Evolutionary conservation across 345 rosid species (phyloP), one percentile per base, ranked within the genome.

Genomic region (Rhodomyrtus tomentosa): DNA sequence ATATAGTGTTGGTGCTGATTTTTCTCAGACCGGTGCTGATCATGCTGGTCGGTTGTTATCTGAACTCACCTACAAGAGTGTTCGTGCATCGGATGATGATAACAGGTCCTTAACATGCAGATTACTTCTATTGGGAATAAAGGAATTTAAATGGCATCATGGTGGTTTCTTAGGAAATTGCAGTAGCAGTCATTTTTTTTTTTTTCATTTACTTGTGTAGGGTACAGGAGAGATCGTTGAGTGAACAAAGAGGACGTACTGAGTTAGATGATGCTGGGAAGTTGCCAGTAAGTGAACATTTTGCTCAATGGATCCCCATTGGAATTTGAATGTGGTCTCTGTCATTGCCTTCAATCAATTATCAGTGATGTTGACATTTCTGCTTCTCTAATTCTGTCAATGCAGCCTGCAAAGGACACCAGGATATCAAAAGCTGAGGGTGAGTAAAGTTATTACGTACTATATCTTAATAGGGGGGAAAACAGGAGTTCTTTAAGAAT

Each of bases 331-430:
- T 82, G 55, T 59, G 48, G 80, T 76, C n/a, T 14, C 32, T 51
- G 49, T 53, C 29, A 76, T 85, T 80, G 27, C 49, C 82, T 68
- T 25, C 73, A 20, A 18, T 82, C 15, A 4, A 49, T 81, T 50
- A 51, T 40, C 21, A 27, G 20, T 40, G 16, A 32, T 62, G 38
- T 59, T 74, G 40, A 45, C 10, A 25, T 82, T 83, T 76, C 48
- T 83, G n/a, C 80, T 84, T 62, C 50, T 87, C 3, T 82, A 45
- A 29, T 42, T 83, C 55, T 76, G 22, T 81, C 49, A 79, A 83
- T 91, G 83, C 93, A 92, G 93, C 89, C 56, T n/a, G 73, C 59
- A 45, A 87, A 84, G 80, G 90, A 89, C 81, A 56, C 87, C 80
- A 87, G 85, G 76, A 76, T 85, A 81, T 82, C 87, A 84, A 88